A percentile compares a stretch with the other conserved stretches of the same genome.
phyloP scores from a whole-genome alignment of 2,329 filamentous ascomycete genomes.

The Nannizziopsis barbatae region DNA sequence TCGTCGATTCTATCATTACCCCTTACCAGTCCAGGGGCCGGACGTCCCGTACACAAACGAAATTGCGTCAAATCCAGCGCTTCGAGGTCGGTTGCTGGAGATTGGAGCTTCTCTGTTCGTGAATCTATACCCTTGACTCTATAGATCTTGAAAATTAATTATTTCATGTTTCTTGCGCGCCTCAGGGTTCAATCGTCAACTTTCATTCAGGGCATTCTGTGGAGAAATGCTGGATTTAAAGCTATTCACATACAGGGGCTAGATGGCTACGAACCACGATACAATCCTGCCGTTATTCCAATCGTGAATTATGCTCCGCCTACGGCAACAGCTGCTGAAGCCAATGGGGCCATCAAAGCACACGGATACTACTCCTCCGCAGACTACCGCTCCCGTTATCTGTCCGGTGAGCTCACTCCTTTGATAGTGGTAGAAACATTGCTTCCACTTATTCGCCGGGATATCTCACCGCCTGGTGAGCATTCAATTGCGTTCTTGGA shows the following conservation, averaged over 20 bases:
- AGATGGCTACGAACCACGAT: slow-evolving; percentile 43
- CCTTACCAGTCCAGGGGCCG: slow-evolving; percentile 31
- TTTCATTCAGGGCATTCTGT: slow-evolving; percentile 54
- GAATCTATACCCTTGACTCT: slow-evolving; percentile 7
- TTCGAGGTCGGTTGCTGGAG: slow-evolving; percentile 55
- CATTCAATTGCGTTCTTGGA: slow-evolving; percentile 67
- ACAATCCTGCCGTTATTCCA: slow-evolving; percentile 49
- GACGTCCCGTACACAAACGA: slow-evolving; percentile 37
- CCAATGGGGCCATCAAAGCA: slow-evolving; percentile 28
- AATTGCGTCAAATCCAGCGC: slow-evolving; percentile 55
- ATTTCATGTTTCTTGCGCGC: background rate
- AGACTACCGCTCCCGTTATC: slow-evolving; percentile 69
- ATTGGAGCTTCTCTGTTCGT: slow-evolving; percentile 52
- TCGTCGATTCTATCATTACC: slow-evolving; percentile 13
- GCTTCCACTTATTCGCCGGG: slow-evolving; percentile 57
- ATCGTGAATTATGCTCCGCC: slow-evolving; percentile 18
- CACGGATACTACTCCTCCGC: slow-evolving; percentile 54
- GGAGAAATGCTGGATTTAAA: slow-evolving; percentile 58
- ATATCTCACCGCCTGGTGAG: slow-evolving; percentile 42
- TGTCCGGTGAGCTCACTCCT: slow-evolving; percentile 58
- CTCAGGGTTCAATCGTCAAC: slow-evolving; percentile 47
- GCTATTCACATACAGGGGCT: slow-evolving; percentile 47
- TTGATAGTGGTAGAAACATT: slow-evolving; percentile 59
- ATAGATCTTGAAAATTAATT: background rate
- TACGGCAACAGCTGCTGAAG: slow-evolving; percentile 15